These are phyloP conservation scores for Penicillium steckii DNA, from an alignment of 495 filamentous ascomycete species.

Conservation along the genomic window DNA sequence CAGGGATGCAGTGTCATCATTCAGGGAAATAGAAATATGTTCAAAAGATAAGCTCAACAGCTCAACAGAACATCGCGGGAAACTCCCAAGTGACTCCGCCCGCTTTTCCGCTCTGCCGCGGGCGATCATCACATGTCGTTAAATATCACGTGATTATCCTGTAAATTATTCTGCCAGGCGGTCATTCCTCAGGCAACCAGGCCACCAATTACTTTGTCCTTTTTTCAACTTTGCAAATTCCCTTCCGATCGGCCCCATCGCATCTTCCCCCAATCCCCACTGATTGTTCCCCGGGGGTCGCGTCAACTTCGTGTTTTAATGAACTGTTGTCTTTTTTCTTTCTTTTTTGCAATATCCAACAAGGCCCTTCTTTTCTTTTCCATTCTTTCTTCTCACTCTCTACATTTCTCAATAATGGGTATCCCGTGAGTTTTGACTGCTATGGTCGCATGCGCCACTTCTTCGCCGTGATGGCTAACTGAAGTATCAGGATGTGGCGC, in stretches of 20 bases:
- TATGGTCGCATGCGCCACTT: conserved; percentile 28
- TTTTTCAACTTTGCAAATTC: not conserved
- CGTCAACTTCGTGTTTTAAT: conserved; percentile 9
- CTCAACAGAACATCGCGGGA: not conserved
- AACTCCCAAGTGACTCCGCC: not conserved
- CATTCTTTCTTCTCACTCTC: conserved; percentile 23
- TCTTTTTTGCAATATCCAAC: no score
- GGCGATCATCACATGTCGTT: not conserved
- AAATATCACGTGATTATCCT: not conserved
- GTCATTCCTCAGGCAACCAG: not conserved
- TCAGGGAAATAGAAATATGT: not conserved
- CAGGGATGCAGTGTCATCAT: conserved; percentile 28
- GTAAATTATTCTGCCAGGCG: no score
- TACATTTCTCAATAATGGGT: conserved; percentile 56
- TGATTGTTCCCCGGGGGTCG: conserved; percentile 12
- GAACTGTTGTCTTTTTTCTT: conserved; percentile 4
- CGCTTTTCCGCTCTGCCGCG: not conserved
- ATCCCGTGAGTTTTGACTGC: conserved; percentile 64
- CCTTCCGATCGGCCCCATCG: not conserved
- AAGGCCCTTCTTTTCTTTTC: no score
- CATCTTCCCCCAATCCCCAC: conserved; percentile 11
- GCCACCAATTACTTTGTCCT: not conserved
- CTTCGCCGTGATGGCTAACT: conserved; percentile 24
- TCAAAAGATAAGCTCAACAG: not conserved
- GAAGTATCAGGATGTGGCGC: conserved; percentile 52